Evolutionary conservation across 768 basidiomycete species (phyloP), one percentile per base, ranked within the genome.

Genomic region (Mycena rosella): DNA sequence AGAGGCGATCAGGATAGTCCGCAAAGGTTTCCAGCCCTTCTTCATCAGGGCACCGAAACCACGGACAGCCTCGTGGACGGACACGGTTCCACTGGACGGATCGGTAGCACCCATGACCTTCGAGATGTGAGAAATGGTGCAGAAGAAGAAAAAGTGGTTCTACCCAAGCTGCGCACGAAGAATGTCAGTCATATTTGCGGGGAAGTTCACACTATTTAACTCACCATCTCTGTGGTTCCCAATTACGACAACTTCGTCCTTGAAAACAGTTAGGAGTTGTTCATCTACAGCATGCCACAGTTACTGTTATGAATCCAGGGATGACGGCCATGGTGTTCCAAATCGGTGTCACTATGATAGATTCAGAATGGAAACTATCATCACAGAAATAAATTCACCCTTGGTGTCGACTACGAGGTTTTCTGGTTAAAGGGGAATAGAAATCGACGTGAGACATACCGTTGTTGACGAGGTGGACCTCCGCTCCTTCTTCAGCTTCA

Each of bases 181-280:
- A 47, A 27, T 5, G 1, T 60, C 42, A 59, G 42, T 48, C 29
- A 34, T 17, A n/a, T 5, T 5, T 32, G 6, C n/a, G 2, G 9
- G 20, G n/a, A 20, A 48, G n/a, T 32, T 18, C 10, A 11, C n/a
- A 34, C 17, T 47, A 20, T 17, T 13, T 4, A 26, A 63, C 83
- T 69, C 61, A 83, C 88, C 89, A 80, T 92, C 91, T n/a, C 91
- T 82, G 75, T 93, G 92, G 70, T 89, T 90, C 10, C 92, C 92
- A 32, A 94, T 68, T 14, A 93, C 76, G 45, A 94, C 84, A 10
- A 91, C 84, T 74, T 94, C 91, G 70, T 90, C 88, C 67, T 68
- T 18, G 20, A 14, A 26, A 55, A 38, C 8, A 2, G 40, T 68
- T 32, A 63, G 32, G 11, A 6, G 27, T 36, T n/a, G 55, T 22